A percentile compares a stretch with the other conserved stretches of the same genome.
Conservation (phyloP, 1,139 yeast species). For the Kodamaea anthophila region DNA sequence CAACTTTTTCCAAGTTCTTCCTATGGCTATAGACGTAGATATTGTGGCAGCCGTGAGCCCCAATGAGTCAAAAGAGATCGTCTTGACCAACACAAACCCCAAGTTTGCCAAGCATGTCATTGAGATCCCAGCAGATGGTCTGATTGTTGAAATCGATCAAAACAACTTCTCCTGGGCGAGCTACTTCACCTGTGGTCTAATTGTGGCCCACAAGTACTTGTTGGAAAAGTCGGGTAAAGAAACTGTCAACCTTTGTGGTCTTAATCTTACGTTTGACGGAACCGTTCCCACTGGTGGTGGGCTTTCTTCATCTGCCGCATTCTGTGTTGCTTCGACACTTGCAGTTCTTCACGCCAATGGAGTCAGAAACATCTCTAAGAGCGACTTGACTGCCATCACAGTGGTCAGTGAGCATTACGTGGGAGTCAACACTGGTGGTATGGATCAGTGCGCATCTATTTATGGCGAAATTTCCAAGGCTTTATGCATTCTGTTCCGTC, state of each 20-base stretch:
- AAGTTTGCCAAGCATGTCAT: slow-evolving; percentile 1
- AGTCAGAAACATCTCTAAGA: slow-evolving; percentile 1
- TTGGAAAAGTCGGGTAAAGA: slow-evolving; percentile 1
- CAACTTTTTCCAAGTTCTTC: slow-evolving; percentile 4
- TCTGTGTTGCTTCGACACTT: slow-evolving; percentile 3
- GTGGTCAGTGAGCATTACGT: slow-evolving; percentile 3
- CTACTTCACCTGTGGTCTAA: slow-evolving; percentile 2
- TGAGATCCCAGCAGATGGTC: slow-evolving; percentile 1
- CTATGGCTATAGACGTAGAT: slow-evolving; percentile 4
- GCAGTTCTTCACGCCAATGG: slow-evolving; percentile 3
- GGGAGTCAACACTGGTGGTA: slow-evolving; percentile 3
- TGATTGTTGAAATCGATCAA: slow-evolving; percentile 1
- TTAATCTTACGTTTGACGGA: slow-evolving; percentile 2
- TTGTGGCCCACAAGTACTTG: slow-evolving; percentile 3
- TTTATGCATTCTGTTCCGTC: slow-evolving; percentile 3
- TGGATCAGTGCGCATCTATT: slow-evolving; percentile 3
- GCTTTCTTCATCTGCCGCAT: slow-evolving; percentile 3
- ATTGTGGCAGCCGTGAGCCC: slow-evolving; percentile 3
- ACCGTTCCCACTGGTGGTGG: slow-evolving; percentile 4
- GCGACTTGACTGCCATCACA: slow-evolving; percentile 2
- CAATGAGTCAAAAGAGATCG: slow-evolving; percentile 1
- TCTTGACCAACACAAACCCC: slow-evolving; percentile 1
- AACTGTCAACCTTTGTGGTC: background rate
- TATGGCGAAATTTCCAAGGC: slow-evolving; percentile 2
- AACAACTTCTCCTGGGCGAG: slow-evolving; percentile 2